Percentiles rank a stretch among this genome's conserved stretches.
Conservation (phyloP, 164 flowering plant genomes). For the Tetracentron sinense region DNA sequence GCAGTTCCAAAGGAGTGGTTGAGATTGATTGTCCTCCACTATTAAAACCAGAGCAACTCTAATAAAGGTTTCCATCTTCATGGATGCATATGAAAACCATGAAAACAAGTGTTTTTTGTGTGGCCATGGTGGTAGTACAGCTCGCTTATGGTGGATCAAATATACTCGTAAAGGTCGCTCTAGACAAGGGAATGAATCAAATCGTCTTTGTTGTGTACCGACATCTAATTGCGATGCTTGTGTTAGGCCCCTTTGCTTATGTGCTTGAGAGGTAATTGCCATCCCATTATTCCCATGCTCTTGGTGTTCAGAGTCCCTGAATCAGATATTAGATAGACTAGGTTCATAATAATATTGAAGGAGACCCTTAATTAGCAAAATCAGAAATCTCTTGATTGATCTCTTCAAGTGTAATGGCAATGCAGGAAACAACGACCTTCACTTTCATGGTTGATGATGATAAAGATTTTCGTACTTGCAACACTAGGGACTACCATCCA, state of each 20-base stretch:
- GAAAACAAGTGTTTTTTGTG: conserved; percentile 14
- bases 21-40: too few relatives aligned
- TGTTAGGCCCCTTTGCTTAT: conserved; percentile 45
- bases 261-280: conserved; percentile 32
- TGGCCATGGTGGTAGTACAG: conserved; percentile 37
- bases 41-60: too few relatives aligned
- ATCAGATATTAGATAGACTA: too few relatives aligned
- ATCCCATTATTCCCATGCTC: not conserved
- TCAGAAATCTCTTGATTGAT: not conserved
- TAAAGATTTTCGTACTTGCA: conserved; percentile 38
- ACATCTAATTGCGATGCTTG: conserved; percentile 35
- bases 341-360: not conserved
- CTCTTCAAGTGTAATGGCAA: not conserved
- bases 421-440: conserved; percentile 34
- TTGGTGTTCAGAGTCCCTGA: not conserved
- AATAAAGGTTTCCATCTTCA: too few relatives aligned
- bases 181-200: conserved; percentile 34
- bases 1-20: too few relatives aligned
- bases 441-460: conserved; percentile 19
- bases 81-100: conserved; percentile 7
- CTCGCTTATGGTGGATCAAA: conserved; percentile 33
- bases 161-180: conserved; percentile 39
- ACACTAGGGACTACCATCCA: conserved; percentile 37
- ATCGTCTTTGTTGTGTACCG: conserved; percentile 38
- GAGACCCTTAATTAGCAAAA: too few relatives aligned